These are phyloP conservation scores for Acrocalymma vagum DNA, from an alignment of 2,329 filamentous ascomycete genomes.

Conservation along the genomic window DNA sequence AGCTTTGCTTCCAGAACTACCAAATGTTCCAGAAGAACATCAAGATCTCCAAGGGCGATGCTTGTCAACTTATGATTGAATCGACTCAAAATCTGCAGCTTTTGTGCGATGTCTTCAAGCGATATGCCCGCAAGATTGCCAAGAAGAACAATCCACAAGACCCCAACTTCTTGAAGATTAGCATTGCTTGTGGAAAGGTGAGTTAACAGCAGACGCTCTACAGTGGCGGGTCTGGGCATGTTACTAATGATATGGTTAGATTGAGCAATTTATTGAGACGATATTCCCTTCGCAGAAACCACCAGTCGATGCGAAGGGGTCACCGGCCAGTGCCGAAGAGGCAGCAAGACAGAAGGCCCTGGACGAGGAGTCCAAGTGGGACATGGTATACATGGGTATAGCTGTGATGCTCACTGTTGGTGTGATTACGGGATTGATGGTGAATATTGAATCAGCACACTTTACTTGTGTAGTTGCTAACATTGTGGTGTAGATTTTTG, in stretches of 20 bases:
- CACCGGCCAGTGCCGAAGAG: slow-evolving; percentile 60
- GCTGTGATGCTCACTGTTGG: slow-evolving; percentile 74
- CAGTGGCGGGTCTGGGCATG: slow-evolving; percentile 7
- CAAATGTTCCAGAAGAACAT: slow-evolving; percentile 85
- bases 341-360: slow-evolving; percentile 63
- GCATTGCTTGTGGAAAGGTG: slow-evolving; percentile 87
- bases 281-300: slow-evolving; percentile 88
- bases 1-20: slow-evolving; percentile 91
- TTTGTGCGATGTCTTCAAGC: slow-evolving; percentile 83
- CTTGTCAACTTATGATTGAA: slow-evolving; percentile 89
- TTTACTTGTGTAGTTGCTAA: slow-evolving; percentile 21
- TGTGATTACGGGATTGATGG: slow-evolving; percentile 80
- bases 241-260: slow-evolving; percentile 58
- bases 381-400: slow-evolving; percentile 69
- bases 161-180: slow-evolving; percentile 91
- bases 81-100: slow-evolving; percentile 88
- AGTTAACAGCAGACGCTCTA: slow-evolving; percentile 21
- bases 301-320: slow-evolving; percentile 51
- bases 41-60: slow-evolving; percentile 96
- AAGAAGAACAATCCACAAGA: slow-evolving; percentile 94
- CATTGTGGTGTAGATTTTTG: slow-evolving; percentile 68
- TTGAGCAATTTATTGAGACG: slow-evolving; percentile 94
- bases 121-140: slow-evolving; percentile 81
- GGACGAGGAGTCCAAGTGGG: slow-evolving; percentile 61
- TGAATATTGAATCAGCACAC: slow-evolving; percentile 57